Evolutionary conservation across 192 early-diverging fungal species (phyloP).

Genomic region (Podochytrium sp.): DNA sequence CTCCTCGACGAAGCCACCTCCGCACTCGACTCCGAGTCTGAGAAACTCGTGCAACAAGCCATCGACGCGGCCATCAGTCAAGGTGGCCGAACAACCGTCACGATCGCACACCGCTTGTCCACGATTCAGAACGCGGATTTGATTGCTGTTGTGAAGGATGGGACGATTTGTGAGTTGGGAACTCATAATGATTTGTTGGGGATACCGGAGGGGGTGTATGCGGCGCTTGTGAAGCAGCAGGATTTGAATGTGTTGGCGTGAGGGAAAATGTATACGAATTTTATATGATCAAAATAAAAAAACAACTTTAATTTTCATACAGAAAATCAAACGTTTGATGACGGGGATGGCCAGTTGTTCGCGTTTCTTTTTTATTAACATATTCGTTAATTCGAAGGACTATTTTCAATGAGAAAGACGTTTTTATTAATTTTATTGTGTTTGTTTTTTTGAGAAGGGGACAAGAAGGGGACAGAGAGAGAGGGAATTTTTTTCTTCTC

Average conservation of each 20-base stretch:
- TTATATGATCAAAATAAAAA: no score
- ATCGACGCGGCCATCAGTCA: constrained; percentile 48
- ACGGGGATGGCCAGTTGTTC: no score
- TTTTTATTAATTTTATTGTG: no score
- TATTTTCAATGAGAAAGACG: no score
- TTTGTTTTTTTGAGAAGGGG: no score
- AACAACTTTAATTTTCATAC: no score
- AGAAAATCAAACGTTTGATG: no score
- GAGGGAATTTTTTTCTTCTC: no score
- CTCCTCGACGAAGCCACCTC: constrained; percentile 40
- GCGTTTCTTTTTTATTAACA: no score
- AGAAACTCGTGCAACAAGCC: constrained; percentile 54
- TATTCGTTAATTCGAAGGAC: no score
- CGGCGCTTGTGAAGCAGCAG: constrained; percentile 35
- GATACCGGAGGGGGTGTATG: constrained; percentile 21
- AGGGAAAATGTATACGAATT: no score
- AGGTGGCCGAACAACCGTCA: constrained; percentile 84
- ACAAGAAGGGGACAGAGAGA: no score
- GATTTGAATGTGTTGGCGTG: constrained; percentile 20
- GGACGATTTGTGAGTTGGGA: constrained; percentile 69
- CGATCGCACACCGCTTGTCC: constrained; percentile 88
- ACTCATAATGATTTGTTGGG: constrained; percentile 75
- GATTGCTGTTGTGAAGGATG: constrained; percentile 75
- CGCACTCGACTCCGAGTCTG: constrained; percentile 55
- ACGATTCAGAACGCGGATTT: constrained; percentile 85